Evolutionary conservation across 2,329 filamentous ascomycete genomes (phyloP), one percentile per base, ranked within the genome.

Genomic region (Lasiodiplodia hormozganensis): DNA sequence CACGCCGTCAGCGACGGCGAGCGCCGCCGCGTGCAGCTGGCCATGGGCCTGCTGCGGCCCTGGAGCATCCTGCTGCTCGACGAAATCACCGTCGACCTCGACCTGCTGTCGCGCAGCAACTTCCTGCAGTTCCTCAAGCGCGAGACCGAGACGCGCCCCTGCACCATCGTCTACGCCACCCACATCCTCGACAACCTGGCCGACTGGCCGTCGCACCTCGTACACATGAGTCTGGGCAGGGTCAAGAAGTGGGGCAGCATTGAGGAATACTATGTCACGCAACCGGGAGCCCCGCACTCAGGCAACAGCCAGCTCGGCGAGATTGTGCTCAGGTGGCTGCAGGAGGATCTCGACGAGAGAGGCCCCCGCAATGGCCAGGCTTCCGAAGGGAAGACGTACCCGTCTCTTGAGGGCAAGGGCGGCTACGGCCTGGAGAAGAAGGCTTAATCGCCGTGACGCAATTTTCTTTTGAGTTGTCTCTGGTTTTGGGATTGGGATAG

Each of bases 121-220:
- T 99, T 99, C 79, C 85, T 99, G 38, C 85, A 82, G 53, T 99
- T 95, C 84, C 81, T 99, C 76, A 94, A 94, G 81, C 85, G 85
- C 69, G 96, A 99, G 87, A 97, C 95, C 0, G 91, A 95, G 81
- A 84, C 77, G 8, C 85, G 95, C 65, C 85, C 89, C 49, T 97
- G 94, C 77, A 97, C 96, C 4, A 92, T 99, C 74, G 94, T 99
- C 36, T 99, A 99, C 78, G 96, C 96, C 8, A 99, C 96, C 16
- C 96, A 99, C 80, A 97, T 99, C 71, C 82, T 99, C 73, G 96
- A 99, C 78, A 97, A 98, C 78, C 83, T 99, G 62, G 94, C 94
- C 0, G 90, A 90, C 23, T 99, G 96, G 96, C 96, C 96, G 7
- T 97, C 92, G 0, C 94, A 99, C 81, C 85, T 99, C 47, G 94